phyloP scores from a whole-genome alignment of 495 filamentous ascomycete genomes.

The Xylaria longipes region DNA sequence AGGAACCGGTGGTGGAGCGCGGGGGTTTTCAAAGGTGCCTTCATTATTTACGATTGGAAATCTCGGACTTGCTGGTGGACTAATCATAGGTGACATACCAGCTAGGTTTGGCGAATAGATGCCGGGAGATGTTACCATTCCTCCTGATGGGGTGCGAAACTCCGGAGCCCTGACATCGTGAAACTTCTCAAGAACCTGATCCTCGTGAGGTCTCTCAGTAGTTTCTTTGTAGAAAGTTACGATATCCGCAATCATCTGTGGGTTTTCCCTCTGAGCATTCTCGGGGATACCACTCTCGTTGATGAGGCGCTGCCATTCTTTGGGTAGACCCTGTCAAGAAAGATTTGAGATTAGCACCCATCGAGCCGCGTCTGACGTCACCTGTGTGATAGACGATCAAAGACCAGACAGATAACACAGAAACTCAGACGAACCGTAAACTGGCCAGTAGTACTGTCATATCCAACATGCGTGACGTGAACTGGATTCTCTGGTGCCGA shows the following conservation, averaged over 20 bases:
- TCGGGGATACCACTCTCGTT: slow-evolving; percentile 96
- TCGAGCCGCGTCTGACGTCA: slow-evolving; percentile 28
- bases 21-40: slow-evolving; percentile 95
- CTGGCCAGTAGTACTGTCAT: slow-evolving; percentile 94
- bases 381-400: slow-evolving; percentile 25
- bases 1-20: slow-evolving; percentile 90
- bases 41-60: slow-evolving; percentile 87
- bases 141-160: slow-evolving; percentile 53
- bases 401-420: not conserved
- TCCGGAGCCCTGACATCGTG: slow-evolving; percentile 76
- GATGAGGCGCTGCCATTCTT: slow-evolving; percentile 96
- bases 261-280: slow-evolving; percentile 93
- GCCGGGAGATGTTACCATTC: slow-evolving; percentile 51
- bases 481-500: slow-evolving; percentile 96
- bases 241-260: slow-evolving; percentile 91
- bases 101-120: slow-evolving; percentile 57
- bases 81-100: slow-evolving; percentile 68
- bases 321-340: slow-evolving; percentile 77
- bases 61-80: slow-evolving; percentile 87
- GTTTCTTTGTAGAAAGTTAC: slow-evolving; percentile 97
- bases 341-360: slow-evolving; percentile 34
- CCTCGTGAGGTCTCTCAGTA: slow-evolving; percentile 76
- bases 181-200: slow-evolving; percentile 95
- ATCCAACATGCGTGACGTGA: slow-evolving; percentile 96
- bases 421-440: slow-evolving; percentile 76